Evolutionary conservation across 306 rosid genomes (phyloP).

Genomic region (Dalbergia cochinchinensis): DNA sequence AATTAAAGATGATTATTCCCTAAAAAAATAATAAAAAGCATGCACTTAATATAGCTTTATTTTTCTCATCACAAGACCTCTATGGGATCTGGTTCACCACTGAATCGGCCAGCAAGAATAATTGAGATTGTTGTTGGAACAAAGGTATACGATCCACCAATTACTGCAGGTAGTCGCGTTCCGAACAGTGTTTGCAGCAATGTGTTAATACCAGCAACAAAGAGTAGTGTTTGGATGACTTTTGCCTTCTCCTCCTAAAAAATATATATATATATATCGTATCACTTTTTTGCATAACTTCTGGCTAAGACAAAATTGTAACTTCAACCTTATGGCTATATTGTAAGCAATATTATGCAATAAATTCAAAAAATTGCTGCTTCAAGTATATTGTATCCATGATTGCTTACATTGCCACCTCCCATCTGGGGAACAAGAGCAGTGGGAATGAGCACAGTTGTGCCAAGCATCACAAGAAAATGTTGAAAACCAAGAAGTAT

Average conservation of each 20-base stretch:
- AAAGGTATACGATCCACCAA: constrained; percentile 95
- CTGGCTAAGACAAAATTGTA: constrained; percentile 8
- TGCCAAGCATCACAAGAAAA: constrained; percentile 97
- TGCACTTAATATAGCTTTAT: constrained; percentile 23
- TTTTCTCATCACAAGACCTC: constrained; percentile 67
- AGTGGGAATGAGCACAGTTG: constrained; percentile 93
- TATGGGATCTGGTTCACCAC: constrained; percentile 58
- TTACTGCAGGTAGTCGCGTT: constrained; percentile 85
- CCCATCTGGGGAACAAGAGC: constrained; percentile 99
- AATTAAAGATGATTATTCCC: background rate
- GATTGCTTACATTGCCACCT: constrained; percentile 91
- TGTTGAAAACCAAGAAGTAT: constrained; percentile 99
- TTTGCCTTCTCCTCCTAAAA: constrained; percentile 87
- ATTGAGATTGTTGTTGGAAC: constrained; percentile 95
- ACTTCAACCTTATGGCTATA: constrained; percentile 10
- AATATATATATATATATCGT: no score
- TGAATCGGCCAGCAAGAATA: constrained; percentile 91
- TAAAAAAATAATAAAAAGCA: background rate
- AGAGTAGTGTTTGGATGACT: constrained; percentile 92
- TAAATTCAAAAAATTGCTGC: background rate
- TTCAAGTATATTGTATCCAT: background rate
- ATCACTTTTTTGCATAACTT: background rate
- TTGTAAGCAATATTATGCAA: constrained; percentile 24
- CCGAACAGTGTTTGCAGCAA: constrained; percentile 86
- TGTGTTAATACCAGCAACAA: constrained; percentile 97